These are phyloP conservation scores for Phytophthora pistaciae DNA, from an alignment of 352 stramenopile species.

Conservation along the genomic window DNA sequence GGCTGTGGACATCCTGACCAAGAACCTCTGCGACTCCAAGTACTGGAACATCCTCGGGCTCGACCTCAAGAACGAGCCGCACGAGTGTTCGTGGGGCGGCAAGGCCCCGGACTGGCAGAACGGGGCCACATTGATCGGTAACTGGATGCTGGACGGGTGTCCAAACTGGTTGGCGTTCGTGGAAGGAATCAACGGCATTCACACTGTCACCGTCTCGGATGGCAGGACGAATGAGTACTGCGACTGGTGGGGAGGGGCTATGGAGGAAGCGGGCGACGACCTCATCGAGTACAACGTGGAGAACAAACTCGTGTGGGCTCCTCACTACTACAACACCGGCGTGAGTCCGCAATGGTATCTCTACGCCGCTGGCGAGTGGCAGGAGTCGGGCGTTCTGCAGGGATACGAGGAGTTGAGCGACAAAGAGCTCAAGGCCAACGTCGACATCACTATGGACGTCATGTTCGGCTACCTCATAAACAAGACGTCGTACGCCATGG, in stretches of 20 bases:
- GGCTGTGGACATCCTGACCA: slow-evolving; percentile 61
- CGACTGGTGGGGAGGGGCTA: slow-evolving; percentile 76
- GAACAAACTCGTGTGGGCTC: slow-evolving; percentile 73
- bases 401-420: slow-evolving; percentile 59
- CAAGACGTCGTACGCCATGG: slow-evolving; percentile 48
- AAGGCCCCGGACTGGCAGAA: slow-evolving; percentile 53
- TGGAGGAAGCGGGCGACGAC: slow-evolving; percentile 45
- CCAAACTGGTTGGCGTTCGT: slow-evolving; percentile 76
- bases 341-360: slow-evolving; percentile 70
- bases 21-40: slow-evolving; percentile 52
- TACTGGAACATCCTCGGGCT: slow-evolving; percentile 79
- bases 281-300: slow-evolving; percentile 50
- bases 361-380: slow-evolving; percentile 47
- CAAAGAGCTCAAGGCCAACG: slow-evolving; percentile 46
- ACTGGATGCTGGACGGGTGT: slow-evolving; percentile 66
- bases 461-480: slow-evolving; percentile 76
- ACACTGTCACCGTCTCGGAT: slow-evolving; percentile 44
- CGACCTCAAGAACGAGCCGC: slow-evolving; percentile 76
- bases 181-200: slow-evolving; percentile 37
- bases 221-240: slow-evolving; percentile 42
- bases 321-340: slow-evolving; percentile 81
- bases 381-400: not conserved
- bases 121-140: slow-evolving; percentile 64
- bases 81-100: slow-evolving; percentile 61
- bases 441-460: slow-evolving; percentile 61